Evolutionary conservation across 495 filamentous ascomycete species (phyloP).

Genomic region (Aspergillus bertholletiae): DNA sequence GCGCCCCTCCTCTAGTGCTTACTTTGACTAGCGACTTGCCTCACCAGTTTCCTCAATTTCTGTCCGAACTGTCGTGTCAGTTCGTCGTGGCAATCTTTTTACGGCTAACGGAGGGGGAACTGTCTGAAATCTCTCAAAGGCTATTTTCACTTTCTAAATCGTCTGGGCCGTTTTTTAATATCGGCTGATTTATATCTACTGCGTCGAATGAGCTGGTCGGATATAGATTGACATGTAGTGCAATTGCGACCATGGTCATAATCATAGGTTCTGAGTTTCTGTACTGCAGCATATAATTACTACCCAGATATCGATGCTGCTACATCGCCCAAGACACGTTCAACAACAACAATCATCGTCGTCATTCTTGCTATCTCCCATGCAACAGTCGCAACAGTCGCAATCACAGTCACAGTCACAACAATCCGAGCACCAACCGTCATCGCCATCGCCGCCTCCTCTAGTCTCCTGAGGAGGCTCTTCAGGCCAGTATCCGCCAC

Average conservation of each 20-base stretch:
- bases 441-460: background rate
- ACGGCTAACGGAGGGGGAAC: no score
- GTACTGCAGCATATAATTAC: background rate
- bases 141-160: no score
- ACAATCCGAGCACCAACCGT: background rate
- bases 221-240: no score
- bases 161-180: no score
- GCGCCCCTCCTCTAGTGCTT: background rate
- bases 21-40: background rate
- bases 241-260: no score
- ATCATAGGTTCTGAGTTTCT: no score
- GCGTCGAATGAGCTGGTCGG: no score
- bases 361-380: background rate
- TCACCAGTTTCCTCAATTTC: no score
- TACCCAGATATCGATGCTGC: background rate
- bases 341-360: background rate
- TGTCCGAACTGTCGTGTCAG: no score
- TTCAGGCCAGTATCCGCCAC: background rate
- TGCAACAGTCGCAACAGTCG: background rate
- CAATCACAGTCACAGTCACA: background rate
- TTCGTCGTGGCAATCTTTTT: no score
- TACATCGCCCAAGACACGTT: background rate
- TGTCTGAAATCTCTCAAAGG: no score
- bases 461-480: background rate
- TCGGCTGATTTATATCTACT: no score